Evolutionary conservation across 2,329 filamentous ascomycete species (phyloP), one percentile per base, ranked within the genome.

Genomic region (Aspergillus ochraceus): DNA sequence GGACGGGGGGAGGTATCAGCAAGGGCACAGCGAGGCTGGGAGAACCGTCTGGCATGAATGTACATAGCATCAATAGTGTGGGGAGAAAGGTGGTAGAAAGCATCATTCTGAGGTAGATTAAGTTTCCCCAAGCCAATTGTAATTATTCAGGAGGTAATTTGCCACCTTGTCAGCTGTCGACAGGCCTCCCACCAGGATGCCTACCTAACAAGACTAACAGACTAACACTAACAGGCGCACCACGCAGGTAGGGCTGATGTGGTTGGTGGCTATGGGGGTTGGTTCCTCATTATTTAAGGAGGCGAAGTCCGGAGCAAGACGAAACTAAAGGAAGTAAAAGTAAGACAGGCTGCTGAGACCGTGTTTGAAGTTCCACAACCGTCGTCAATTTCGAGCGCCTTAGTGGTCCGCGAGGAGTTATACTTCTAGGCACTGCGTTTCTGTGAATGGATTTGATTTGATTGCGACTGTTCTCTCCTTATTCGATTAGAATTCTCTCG

Each of bases 231-330:
- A 36, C 32, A 12, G 32, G 32, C 32, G 14, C 20, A 47, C 52
- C 46, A 55, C 42, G 17, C 60, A 55, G 47, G 62, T 53, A 60
- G 36, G 51, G 58, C 55, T 52, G 55, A 57, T 50, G 46, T 65
- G 63, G 63, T 64, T 65, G 63, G 63, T 60, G 58, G 58, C 42
- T 30, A 49, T 29, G 45, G n/a, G 20, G 42, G 22, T 54, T 49
- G 42, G 22, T 54, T 49, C 54, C 60, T 57, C 60, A 60, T 62
- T 49, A 60, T 64, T 62, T 62, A 54, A 64, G 61, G 63, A 65
- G 63, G 63, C 64, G 60, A 65, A 65, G 62, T 60, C 57, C 45
- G 8, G 29, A 49, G 26, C 26, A 36, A 19, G 45, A 49, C 42
- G 32, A 36, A 36, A 17, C 17, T 12, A 12, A 36, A 36, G 4